Conservation (phyloP, 208 protist species). For the Crithidia thermophila region DNA sequence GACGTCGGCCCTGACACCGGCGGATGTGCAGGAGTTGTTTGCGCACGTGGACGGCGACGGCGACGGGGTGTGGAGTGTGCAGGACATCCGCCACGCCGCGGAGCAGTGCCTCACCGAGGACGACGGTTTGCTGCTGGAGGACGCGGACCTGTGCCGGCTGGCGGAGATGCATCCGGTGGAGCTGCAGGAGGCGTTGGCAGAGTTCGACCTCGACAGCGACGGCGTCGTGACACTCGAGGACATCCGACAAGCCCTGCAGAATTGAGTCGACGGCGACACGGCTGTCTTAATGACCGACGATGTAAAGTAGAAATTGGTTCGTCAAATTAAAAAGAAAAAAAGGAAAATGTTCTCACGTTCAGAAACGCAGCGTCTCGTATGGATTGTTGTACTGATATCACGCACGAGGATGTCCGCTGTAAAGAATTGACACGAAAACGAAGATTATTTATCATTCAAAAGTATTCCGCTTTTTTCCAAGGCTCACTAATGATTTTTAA, state of each 20-base stretch:
- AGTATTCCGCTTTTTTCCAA: too few species aligned
- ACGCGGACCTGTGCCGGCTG: slow-evolving; percentile 48
- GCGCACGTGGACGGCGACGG: slow-evolving; percentile 49
- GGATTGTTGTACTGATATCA: too few species aligned
- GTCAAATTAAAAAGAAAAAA: background rate
- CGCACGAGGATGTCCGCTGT: too few species aligned
- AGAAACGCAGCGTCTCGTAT: too few species aligned
- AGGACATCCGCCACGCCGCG: slow-evolving; percentile 48
- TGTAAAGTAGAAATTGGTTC: background rate
- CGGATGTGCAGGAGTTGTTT: slow-evolving; percentile 50
- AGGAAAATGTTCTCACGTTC: too few species aligned
- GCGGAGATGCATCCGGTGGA: slow-evolving; percentile 60
- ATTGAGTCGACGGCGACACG: too few species aligned
- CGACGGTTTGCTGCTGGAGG: slow-evolving; percentile 35
- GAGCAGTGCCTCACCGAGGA: slow-evolving; percentile 34
- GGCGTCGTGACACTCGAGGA: slow-evolving; percentile 64
- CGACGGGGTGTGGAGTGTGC: slow-evolving; percentile 55
- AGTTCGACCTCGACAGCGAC: slow-evolving; percentile 74
- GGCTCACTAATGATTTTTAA: too few species aligned
- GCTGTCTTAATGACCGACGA: background rate
- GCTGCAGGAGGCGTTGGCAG: slow-evolving; percentile 44
- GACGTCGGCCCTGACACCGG: slow-evolving; percentile 21
- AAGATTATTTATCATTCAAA: too few species aligned
- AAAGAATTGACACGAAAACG: too few species aligned
- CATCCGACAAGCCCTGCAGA: slow-evolving; percentile 41